Conservation (phyloP, 2,329 filamentous ascomycete genomes). For the Colletotrichum godetiae region DNA sequence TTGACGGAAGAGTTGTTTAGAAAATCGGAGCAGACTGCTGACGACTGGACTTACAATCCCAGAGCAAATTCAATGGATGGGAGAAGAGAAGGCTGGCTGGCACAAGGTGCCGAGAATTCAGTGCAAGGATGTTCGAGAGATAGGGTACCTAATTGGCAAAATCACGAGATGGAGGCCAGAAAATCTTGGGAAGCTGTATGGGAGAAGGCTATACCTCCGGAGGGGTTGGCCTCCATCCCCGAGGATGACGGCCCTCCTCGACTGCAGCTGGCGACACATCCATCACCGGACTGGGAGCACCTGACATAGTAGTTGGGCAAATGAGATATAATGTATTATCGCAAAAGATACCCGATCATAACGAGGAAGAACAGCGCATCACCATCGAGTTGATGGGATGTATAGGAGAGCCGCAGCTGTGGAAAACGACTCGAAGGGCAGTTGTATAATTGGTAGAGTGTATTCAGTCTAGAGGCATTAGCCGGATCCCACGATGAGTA, state of each 20-base stretch:
- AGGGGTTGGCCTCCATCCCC: neutral
- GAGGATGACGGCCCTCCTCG: neutral
- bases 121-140: neutral
- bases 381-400: no score
- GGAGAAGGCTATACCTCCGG: conserved; percentile 1
- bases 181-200: conserved; percentile 24
- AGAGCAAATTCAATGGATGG: conserved; percentile 29
- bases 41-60: neutral
- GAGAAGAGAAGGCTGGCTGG: conserved; percentile 29
- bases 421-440: neutral
- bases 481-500: neutral
- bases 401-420: neutral
- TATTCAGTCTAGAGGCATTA: neutral
- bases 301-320: neutral
- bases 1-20: neutral
- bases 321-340: neutral
- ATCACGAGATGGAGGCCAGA: conserved; percentile 12
- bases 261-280: neutral
- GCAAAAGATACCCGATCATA: neutral
- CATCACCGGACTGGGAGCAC: neutral
- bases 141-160: neutral
- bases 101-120: neutral
- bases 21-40: neutral
- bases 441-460: neutral
- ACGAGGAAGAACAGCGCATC: neutral